Conservation (phyloP, 1,284 basidiomycete genomes). For the Microbotryum intermedium region DNA sequence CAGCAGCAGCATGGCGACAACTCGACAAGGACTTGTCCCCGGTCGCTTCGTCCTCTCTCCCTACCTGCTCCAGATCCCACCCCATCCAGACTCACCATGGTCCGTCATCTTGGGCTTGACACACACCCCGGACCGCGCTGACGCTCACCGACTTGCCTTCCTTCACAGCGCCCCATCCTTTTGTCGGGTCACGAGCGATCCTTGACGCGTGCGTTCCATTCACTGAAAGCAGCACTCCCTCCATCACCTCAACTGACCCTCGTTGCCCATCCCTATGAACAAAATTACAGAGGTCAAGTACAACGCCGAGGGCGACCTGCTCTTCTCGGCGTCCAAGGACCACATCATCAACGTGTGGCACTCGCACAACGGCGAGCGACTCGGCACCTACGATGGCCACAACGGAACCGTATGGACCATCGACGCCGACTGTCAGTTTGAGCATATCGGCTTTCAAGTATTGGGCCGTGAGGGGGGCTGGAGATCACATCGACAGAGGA, state of each 20-base stretch:
- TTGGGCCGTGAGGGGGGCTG: too few species aligned
- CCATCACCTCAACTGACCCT: background rate
- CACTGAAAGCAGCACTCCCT: background rate
- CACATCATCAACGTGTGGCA: constrained; percentile 71
- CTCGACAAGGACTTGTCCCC: too few species aligned
- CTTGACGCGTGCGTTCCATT: constrained; percentile 85
- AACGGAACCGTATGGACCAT: constrained; percentile 96
- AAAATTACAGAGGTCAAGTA: constrained; percentile 44
- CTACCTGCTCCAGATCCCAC: too few species aligned
- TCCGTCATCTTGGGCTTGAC: too few species aligned
- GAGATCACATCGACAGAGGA: too few species aligned
- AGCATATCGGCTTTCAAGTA: background rate
- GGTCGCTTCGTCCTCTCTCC: too few species aligned
- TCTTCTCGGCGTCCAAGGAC: constrained; percentile 96
- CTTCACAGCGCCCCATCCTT: constrained; percentile 34
- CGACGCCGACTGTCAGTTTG: constrained; percentile 79
- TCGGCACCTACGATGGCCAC: constrained; percentile 94
- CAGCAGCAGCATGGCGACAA: too few species aligned
- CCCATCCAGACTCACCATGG: too few species aligned
- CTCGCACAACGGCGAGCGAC: constrained; percentile 94
- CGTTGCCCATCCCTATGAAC: background rate
- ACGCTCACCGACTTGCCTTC: background rate
- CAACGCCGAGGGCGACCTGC: constrained; percentile 89
- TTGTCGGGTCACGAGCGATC: constrained; percentile 87
- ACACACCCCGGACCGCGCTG: background rate